Evolutionary conservation across 2,329 filamentous ascomycete species (phyloP).

Genomic region (Lecanicillium sp.): DNA sequence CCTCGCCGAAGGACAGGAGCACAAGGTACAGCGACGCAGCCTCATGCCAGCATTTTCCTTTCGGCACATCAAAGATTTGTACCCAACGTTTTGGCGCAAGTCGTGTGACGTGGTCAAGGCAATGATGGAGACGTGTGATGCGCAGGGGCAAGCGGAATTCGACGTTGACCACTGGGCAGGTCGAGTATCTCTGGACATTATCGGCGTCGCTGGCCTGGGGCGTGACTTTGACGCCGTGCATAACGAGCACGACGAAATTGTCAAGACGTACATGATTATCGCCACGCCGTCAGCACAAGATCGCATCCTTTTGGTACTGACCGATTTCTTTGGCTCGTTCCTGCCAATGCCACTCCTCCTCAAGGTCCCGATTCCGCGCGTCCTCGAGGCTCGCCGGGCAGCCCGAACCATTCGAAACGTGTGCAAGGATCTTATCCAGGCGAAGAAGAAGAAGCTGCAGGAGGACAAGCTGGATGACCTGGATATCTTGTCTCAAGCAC

Average conservation of each 20-base stretch:
- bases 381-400: constrained; percentile 21
- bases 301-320: not conserved
- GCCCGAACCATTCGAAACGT: constrained; percentile 49
- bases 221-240: constrained; percentile 41
- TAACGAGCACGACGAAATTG: constrained; percentile 28
- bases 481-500: constrained; percentile 71
- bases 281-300: not conserved
- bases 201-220: constrained; percentile 50
- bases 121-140: not conserved
- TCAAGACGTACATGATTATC: constrained; percentile 28
- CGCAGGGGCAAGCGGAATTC: not conserved
- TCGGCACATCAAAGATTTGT: constrained; percentile 13
- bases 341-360: not conserved
- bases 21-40: constrained; percentile 14
- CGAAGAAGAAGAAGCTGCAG: constrained; percentile 48
- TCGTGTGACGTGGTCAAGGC: constrained; percentile 10
- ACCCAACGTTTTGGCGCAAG: constrained; percentile 16
- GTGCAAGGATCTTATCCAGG: constrained; percentile 55
- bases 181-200: constrained; percentile 51
- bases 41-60: constrained; percentile 15
- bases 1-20: constrained; percentile 13
- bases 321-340: not conserved
- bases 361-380: not conserved
- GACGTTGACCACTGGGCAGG: constrained; percentile 33
- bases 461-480: constrained; percentile 38